Percentiles rank a stretch among this genome's conserved stretches.
phyloP scores from a whole-genome alignment of 2,329 filamentous ascomycete genomes.

The Cordyceps javanica region DNA sequence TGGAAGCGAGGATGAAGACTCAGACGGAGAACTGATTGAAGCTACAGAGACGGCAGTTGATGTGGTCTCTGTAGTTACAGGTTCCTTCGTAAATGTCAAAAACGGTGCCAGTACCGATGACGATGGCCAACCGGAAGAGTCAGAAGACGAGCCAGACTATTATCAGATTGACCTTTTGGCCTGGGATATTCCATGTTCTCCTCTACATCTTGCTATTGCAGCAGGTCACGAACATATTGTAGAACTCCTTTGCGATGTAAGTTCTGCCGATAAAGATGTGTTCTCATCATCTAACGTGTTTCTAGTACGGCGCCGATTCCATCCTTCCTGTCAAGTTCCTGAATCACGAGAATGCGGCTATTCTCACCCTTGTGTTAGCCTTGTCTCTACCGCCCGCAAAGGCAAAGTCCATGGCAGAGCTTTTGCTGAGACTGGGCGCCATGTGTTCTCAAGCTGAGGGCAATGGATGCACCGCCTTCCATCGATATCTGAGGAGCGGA shows the following conservation, averaged over 20 bases:
- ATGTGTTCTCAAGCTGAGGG: conserved; percentile 67
- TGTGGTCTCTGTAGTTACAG: conserved; percentile 52
- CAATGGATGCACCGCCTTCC: conserved; percentile 57
- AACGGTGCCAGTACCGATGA: conserved; percentile 31
- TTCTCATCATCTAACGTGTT: conserved; percentile 13
- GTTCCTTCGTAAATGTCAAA: conserved; percentile 66
- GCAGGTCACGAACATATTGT: conserved; percentile 65
- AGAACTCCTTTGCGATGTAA: conserved; percentile 57
- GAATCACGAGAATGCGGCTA: conserved; percentile 47
- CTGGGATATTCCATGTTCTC: conserved; percentile 70
- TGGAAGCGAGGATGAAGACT: conserved; percentile 30
- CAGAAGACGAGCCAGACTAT: conserved; percentile 65
- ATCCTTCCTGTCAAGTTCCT: conserved; percentile 67
- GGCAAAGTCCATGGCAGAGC: conserved; percentile 57
- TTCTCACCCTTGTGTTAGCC: conserved; percentile 65
- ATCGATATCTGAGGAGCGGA: conserved; percentile 52
- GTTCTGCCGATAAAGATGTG: conserved; percentile 13
- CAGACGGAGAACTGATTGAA: conserved; percentile 38
- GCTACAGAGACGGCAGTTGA: conserved; percentile 44
- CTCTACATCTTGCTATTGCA: conserved; percentile 73
- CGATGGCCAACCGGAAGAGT: conserved; percentile 45
- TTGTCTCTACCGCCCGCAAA: conserved; percentile 56
- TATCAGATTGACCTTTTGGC: conserved; percentile 73
- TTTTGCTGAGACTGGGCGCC: conserved; percentile 64
- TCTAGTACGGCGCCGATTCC: conserved; percentile 69